phyloP scores from a whole-genome alignment of 228 moss, liverwort and hornwort genomes.

The Sphagnum magellanicum region DNA sequence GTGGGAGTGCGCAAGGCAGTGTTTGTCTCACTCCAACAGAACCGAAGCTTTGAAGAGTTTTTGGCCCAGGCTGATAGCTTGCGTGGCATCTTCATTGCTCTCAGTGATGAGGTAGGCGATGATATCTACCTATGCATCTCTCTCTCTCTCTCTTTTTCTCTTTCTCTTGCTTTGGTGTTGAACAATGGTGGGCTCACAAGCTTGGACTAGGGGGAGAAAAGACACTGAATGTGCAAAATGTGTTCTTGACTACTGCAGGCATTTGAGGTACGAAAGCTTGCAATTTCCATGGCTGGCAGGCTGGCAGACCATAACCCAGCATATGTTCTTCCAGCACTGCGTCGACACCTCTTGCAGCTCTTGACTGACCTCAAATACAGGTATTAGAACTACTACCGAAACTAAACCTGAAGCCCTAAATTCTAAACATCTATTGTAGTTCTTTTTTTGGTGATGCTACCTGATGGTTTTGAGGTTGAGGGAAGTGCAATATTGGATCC shows the following conservation, averaged over 20 bases:
- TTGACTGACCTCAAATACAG: slow-evolving; percentile 81
- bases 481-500: too few species aligned
- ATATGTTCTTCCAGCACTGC: slow-evolving; percentile 96
- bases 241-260: slow-evolving; percentile 30
- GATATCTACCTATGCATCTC: background rate
- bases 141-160: background rate
- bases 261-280: slow-evolving; percentile 89
- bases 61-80: slow-evolving; percentile 96
- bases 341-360: slow-evolving; percentile 89
- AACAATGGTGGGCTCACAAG: background rate
- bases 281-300: slow-evolving; percentile 86
- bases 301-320: slow-evolving; percentile 90
- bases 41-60: slow-evolving; percentile 84
- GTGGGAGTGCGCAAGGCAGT: slow-evolving; percentile 76
- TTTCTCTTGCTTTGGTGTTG: background rate
- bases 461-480: too few species aligned
- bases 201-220: too few species aligned
- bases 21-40: slow-evolving; percentile 55
- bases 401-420: too few species aligned
- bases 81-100: slow-evolving; percentile 95
- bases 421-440: too few species aligned
- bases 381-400: slow-evolving; percentile 9
- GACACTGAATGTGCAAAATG: too few species aligned
- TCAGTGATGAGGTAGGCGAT: slow-evolving; percentile 72
- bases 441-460: too few species aligned